Base-by-base conservation (phyloP, 2,329 filamentous ascomycete genomes). In the Colletotrichum nymphaeae region DNA sequence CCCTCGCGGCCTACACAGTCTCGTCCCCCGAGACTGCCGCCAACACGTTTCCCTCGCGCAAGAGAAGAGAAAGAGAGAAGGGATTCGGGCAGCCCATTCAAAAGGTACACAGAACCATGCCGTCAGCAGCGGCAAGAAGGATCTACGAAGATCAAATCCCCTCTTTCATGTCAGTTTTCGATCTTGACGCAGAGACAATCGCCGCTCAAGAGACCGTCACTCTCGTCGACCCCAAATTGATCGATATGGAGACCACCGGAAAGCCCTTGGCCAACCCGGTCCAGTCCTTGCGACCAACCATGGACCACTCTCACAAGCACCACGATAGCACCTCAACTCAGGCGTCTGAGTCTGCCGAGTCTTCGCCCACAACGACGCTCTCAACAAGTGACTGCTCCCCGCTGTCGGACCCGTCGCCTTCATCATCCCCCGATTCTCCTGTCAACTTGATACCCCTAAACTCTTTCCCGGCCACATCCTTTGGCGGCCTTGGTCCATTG, bases 301-400 rank as follows among this genome's bases (percentile, higher is more conserved):
- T 89, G 65, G 87, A 89, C 77, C 80, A 85, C 74, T 86, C 86
- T 75, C 93, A 95, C 83, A 91, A 92, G 79, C 93, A 94, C 81
- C 89, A 91, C 80, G 90, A 94, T 80, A 95, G 93, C 84, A 93
- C 91, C n/a, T 95, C 93, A 8, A 94, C 93, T 3, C 92, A 93
- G 75, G 89, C 89, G 67, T 94, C 93, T 19, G 94, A 94, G 76
- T 98, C 97, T 1, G 94, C 94, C 55, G 95, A 98, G 79, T 98
- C 96, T 26, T 98, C 96, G 9, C 97, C 97, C 1, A 98, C 96
- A 8, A 98, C 95, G 4, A 98, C 96, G 2, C 90, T 97, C 63
- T 98, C 95, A 6, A 98, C 95, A 24, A 94, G 96, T 75, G 96
- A 98, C 84, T 97, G 95, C 5, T 96, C 95, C 9, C 94, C 95